Conservation (phyloP, 1,284 basidiomycete species). For the Boletus mariae region DNA sequence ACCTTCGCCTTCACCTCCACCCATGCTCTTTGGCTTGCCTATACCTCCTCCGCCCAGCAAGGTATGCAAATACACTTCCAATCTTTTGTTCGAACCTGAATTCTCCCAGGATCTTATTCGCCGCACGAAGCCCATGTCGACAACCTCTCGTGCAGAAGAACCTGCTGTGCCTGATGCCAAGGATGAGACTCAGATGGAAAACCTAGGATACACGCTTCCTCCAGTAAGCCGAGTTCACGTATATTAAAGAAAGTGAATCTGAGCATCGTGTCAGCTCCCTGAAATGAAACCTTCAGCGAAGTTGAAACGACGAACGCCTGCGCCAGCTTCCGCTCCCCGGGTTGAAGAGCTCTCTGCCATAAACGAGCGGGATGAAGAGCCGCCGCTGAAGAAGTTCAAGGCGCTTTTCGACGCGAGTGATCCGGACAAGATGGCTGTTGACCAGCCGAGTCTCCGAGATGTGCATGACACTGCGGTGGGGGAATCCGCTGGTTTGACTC, state of each 20-base stretch:
- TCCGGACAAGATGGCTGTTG: constrained; percentile 40
- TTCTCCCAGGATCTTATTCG: constrained; percentile 21
- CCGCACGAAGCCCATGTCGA: constrained; percentile 19
- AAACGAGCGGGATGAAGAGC: constrained; percentile 38
- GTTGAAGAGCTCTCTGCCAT: constrained; percentile 12
- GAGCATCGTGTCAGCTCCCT: constrained; percentile 15
- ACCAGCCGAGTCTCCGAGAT: constrained; percentile 6
- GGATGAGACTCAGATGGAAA: constrained; percentile 11
- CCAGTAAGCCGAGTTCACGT: constrained; percentile 17
- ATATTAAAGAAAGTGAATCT: neutral
- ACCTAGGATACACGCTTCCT: constrained; percentile 20
- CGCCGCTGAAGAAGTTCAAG: constrained; percentile 65
- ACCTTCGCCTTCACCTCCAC: constrained; percentile 17
- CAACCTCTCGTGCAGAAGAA: constrained; percentile 6
- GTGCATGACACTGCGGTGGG: constrained; percentile 14
- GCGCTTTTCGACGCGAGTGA: constrained; percentile 66
- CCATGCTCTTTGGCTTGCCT: constrained; percentile 15
- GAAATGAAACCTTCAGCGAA: constrained; percentile 19
- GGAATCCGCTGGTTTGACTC: constrained; percentile 11
- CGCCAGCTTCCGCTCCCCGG: constrained; percentile 10
- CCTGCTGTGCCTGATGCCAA: constrained; percentile 5
- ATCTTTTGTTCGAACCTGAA: neutral
- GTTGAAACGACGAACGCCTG: constrained; percentile 27
- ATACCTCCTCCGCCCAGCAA: constrained; percentile 32
- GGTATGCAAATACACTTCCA: constrained; percentile 7